Percentiles rank a stretch among this genome's conserved stretches.
Conservation (phyloP, 768 basidiomycete genomes). For the Trametes cingulata region DNA sequence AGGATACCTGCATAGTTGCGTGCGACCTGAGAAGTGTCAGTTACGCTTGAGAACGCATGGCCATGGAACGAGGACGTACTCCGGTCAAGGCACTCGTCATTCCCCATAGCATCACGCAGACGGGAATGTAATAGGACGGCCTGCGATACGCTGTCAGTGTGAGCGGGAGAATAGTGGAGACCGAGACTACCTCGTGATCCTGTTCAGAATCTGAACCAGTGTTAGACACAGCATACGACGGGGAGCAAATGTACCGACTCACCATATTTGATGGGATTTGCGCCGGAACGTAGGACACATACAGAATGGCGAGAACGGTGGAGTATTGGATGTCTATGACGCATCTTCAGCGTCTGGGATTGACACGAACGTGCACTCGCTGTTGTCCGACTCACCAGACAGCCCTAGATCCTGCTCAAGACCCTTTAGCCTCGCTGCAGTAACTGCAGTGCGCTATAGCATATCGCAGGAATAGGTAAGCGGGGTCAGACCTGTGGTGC, state of each 20-base stretch:
- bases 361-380: no score
- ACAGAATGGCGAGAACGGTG: slow-evolving; percentile 53
- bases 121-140: slow-evolving; percentile 62
- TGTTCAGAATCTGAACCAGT: slow-evolving; percentile 51
- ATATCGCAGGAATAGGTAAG: not conserved
- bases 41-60: not conserved
- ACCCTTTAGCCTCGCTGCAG: slow-evolving; percentile 42
- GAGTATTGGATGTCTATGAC: slow-evolving; percentile 51
- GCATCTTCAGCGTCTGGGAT: not conserved
- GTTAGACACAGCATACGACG: not conserved
- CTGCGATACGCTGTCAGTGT: slow-evolving; percentile 31
- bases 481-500: slow-evolving; percentile 29
- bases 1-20: slow-evolving; percentile 55
- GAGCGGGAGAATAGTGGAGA: no score
- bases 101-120: slow-evolving; percentile 64
- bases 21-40: slow-evolving; percentile 43
- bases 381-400: slow-evolving; percentile 25
- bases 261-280: slow-evolving; percentile 73
- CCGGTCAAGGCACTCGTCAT: slow-evolving; percentile 64
- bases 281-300: slow-evolving; percentile 60
- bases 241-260: slow-evolving; percentile 15
- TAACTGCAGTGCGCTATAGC: slow-evolving; percentile 39
- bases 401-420: slow-evolving; percentile 41
- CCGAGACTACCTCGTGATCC: slow-evolving; percentile 47
- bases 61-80: slow-evolving; percentile 34